Conservation (phyloP, 805 yeast species). For the Torulaspora gathmanii region DNA sequence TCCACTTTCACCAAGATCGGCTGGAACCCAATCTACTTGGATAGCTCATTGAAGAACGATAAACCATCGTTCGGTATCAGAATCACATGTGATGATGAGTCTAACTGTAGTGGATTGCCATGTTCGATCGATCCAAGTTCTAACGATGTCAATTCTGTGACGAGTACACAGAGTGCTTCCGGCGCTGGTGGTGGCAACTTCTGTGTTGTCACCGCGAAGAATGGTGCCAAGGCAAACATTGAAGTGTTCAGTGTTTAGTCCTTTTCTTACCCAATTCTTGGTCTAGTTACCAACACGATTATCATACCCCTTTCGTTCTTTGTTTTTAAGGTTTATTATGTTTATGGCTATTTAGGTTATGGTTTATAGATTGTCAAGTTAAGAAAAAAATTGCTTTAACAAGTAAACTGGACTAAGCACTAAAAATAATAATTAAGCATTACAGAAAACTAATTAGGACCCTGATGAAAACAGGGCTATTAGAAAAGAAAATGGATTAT, state of each 20-base stretch:
- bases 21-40: constrained; percentile 85
- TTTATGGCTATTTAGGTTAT: constrained; percentile 1
- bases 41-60: constrained; percentile 47
- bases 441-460: not conserved
- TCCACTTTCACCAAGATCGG: constrained; percentile 80
- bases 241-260: constrained; percentile 51
- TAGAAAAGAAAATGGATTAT: not conserved
- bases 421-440: constrained; percentile 5
- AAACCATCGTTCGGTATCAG: constrained; percentile 68
- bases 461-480: no score
- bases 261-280: not conserved
- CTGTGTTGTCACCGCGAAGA: constrained; percentile 76
- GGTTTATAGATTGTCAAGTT: constrained; percentile 8
- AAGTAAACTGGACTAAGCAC: not conserved
- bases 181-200: constrained; percentile 69
- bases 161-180: constrained; percentile 38
- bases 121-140: constrained; percentile 76
- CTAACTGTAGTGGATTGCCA: constrained; percentile 67
- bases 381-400: not conserved
- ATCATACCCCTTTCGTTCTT: not conserved
- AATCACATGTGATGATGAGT: constrained; percentile 65
- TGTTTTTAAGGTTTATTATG: not conserved
- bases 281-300: no score
- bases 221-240: constrained; percentile 59
- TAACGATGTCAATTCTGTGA: constrained; percentile 53